Conservation (phyloP, 495 filamentous ascomycete genomes). For the Aspergillus egyptiacus region DNA sequence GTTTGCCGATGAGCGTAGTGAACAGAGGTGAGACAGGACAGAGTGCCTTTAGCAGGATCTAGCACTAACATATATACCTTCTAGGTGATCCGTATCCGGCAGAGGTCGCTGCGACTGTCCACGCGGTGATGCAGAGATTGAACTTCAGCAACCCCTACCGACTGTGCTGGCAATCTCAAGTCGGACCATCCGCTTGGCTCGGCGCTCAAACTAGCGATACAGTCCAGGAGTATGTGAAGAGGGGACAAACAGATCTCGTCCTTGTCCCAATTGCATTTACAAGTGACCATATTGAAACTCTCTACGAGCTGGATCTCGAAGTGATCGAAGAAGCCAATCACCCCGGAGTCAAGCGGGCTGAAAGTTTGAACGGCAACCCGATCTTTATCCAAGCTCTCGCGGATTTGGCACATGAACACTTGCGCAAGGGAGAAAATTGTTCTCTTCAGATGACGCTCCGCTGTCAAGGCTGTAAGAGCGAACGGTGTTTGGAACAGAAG, state of each 20-base stretch:
- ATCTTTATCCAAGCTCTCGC: slow-evolving; percentile 90
- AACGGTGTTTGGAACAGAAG: slow-evolving; percentile 84
- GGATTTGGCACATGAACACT: slow-evolving; percentile 73
- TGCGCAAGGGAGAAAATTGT: slow-evolving; percentile 61
- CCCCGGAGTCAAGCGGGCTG: slow-evolving; percentile 73
- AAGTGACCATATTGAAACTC: slow-evolving; percentile 95
- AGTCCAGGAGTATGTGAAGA: slow-evolving; percentile 80
- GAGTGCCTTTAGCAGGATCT: too few species aligned
- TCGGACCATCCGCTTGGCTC: slow-evolving; percentile 91
- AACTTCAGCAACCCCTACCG: slow-evolving; percentile 84
- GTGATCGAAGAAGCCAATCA: slow-evolving; percentile 87
- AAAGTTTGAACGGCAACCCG: slow-evolving; percentile 87
- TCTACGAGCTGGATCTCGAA: slow-evolving; percentile 92
- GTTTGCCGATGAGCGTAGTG: slow-evolving; percentile 92
- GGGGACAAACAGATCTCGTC: slow-evolving; percentile 84
- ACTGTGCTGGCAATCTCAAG: slow-evolving; percentile 96
- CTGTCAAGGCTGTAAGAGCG: slow-evolving; percentile 91
- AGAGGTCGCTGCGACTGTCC: slow-evolving; percentile 94
- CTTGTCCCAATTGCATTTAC: slow-evolving; percentile 97
- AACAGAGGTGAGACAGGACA: slow-evolving; percentile 61
- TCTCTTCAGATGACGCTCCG: slow-evolving; percentile 83
- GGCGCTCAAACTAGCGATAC: slow-evolving; percentile 88
- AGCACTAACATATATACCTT: slow-evolving; percentile 1
- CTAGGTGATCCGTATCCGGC: slow-evolving; percentile 90
- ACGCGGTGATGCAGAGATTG: slow-evolving; percentile 90